Percentiles rank a stretch among this genome's conserved stretches.
These are phyloP conservation scores for Russula ochroleuca DNA, from an alignment of 768 basidiomycete species.

Conservation along the genomic window DNA sequence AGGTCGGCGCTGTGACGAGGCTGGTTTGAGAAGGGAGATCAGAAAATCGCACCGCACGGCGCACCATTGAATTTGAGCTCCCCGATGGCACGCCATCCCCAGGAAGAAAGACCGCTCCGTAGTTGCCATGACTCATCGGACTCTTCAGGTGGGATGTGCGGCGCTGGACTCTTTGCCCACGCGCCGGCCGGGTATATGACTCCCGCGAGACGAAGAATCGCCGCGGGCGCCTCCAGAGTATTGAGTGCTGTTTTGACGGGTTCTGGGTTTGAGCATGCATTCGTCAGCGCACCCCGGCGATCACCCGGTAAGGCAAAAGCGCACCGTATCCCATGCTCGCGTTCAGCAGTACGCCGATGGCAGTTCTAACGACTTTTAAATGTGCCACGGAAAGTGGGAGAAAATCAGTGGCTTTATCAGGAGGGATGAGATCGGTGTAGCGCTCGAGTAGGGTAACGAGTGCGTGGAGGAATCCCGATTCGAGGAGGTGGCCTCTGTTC, in stretches of 20 bases:
- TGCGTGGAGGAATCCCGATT: slow-evolving; percentile 64
- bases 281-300: slow-evolving; percentile 8
- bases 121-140: slow-evolving; percentile 59
- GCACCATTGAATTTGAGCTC: slow-evolving; percentile 71
- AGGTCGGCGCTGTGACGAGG: slow-evolving; percentile 43
- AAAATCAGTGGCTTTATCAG: slow-evolving; percentile 37
- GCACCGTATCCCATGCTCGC: slow-evolving; percentile 71
- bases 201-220: slow-evolving; percentile 61
- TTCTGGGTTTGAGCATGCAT: slow-evolving; percentile 42
- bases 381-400: slow-evolving; percentile 54
- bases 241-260: slow-evolving; percentile 64
- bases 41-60: slow-evolving; percentile 22
- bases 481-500: slow-evolving; percentile 66
- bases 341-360: slow-evolving; percentile 76
- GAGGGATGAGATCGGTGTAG: slow-evolving; percentile 48
- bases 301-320: slow-evolving; percentile 27
- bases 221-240: slow-evolving; percentile 62
- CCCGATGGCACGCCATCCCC: slow-evolving; percentile 74
- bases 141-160: slow-evolving; percentile 32
- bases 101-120: slow-evolving; percentile 60
- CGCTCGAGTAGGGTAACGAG: slow-evolving; percentile 65
- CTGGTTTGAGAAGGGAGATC: not conserved
- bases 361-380: slow-evolving; percentile 69
- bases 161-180: slow-evolving; percentile 45
- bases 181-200: slow-evolving; percentile 69